Evolutionary conservation across 768 basidiomycete species (phyloP).

Genomic region (Ephemerocybe angulata): DNA sequence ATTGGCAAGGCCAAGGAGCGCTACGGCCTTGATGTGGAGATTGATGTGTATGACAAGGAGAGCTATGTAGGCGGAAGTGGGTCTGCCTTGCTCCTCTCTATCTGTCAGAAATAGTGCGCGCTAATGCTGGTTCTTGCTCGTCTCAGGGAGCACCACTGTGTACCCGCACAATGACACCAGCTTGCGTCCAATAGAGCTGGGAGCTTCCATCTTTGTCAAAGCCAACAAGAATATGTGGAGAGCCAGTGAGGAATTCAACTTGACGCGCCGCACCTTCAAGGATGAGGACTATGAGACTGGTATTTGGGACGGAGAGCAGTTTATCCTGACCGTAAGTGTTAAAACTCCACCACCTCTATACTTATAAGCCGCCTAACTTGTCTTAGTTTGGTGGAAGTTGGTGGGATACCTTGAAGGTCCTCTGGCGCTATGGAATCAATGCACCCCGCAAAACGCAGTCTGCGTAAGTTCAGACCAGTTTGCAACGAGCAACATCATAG

Average conservation of each 20-base stretch:
- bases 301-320: constrained; percentile 80
- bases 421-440: constrained; percentile 74
- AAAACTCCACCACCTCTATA: background rate
- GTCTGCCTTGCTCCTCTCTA: constrained; percentile 30
- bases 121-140: background rate
- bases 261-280: constrained; percentile 48
- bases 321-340: constrained; percentile 61
- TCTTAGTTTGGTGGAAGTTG: constrained; percentile 50
- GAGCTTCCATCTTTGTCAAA: constrained; percentile 83
- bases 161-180: constrained; percentile 63
- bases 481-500: too few species aligned
- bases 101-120: background rate
- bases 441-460: constrained; percentile 55
- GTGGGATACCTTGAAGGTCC: constrained; percentile 70
- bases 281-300: constrained; percentile 53
- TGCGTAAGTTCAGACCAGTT: too few species aligned
- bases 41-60: constrained; percentile 81
- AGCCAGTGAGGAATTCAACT: constrained; percentile 77
- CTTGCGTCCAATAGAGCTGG: constrained; percentile 71
- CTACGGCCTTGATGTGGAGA: constrained; percentile 62
- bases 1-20: constrained; percentile 74
- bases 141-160: constrained; percentile 73
- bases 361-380: constrained; percentile 2
- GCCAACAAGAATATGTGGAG: constrained; percentile 69
- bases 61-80: constrained; percentile 81